Conservation (phyloP, 345 rosid species). For the Gossypium herbaceum region DNA sequence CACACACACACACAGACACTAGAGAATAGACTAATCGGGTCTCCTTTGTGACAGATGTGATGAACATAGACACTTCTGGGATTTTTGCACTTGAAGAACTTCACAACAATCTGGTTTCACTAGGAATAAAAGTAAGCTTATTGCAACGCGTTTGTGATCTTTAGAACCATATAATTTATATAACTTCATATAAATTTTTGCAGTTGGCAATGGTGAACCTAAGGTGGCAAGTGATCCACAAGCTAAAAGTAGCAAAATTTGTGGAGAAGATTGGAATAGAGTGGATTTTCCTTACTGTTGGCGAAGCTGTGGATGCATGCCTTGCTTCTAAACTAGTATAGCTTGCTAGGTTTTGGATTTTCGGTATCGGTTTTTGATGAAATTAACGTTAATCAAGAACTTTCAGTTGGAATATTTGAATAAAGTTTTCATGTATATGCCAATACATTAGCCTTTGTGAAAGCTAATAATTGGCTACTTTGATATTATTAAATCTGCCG, state of each 20-base stretch:
- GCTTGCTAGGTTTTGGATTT: not conserved
- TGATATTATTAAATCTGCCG: too few relatives aligned
- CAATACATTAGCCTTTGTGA: too few relatives aligned
- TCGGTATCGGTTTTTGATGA: not conserved
- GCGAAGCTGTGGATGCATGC: constrained; percentile 58
- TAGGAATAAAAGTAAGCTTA: constrained; percentile 42
- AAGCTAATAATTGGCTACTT: too few relatives aligned
- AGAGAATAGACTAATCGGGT: not conserved
- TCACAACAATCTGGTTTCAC: constrained; percentile 43
- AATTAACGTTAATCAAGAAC: not conserved
- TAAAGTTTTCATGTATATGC: not conserved
- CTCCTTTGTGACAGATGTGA: constrained; percentile 39
- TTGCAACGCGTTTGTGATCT: not conserved
- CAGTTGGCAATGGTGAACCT: constrained; percentile 62
- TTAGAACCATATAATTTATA: not conserved
- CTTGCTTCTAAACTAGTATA: constrained; percentile 14
- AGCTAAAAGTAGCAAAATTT: constrained; percentile 53
- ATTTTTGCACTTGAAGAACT: constrained; percentile 65
- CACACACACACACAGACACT: too few relatives aligned
- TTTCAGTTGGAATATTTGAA: not conserved
- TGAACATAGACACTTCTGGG: constrained; percentile 71
- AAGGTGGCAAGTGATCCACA: constrained; percentile 64
- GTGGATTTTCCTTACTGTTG: constrained; percentile 44
- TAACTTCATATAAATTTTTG: not conserved
- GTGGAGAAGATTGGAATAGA: constrained; percentile 42